Conservation (phyloP, 805 yeast species). For the Candida multigemmis region DNA sequence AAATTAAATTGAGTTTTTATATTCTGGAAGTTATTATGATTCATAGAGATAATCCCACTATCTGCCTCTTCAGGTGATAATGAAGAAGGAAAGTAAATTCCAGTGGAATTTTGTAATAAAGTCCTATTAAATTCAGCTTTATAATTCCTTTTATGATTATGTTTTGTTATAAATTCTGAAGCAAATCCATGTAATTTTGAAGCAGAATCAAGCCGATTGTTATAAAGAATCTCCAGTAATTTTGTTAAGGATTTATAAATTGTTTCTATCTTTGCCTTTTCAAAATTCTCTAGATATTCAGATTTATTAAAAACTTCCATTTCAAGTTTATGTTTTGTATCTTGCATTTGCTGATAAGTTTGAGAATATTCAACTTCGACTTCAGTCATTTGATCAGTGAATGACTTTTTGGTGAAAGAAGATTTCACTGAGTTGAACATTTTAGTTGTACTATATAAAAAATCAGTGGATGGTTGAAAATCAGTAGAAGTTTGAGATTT, state of each 20-base stretch:
- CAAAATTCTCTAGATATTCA: conserved; percentile 22
- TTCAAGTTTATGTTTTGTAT: conserved; percentile 20
- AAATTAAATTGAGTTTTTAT: conserved; percentile 27
- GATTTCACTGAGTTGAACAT: conserved; percentile 24
- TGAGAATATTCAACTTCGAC: conserved; percentile 23
- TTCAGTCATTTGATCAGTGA: conserved; percentile 15
- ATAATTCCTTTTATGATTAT: conserved; percentile 11
- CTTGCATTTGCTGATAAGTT: conserved; percentile 24
- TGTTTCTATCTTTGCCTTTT: conserved; percentile 21
- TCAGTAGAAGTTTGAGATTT: not conserved
- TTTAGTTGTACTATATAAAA: conserved; percentile 19
- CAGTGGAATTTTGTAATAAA: conserved; percentile 19
- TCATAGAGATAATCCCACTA: conserved; percentile 13
- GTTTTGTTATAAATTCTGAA: conserved; percentile 8
- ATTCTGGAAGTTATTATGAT: conserved; percentile 27
- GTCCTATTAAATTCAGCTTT: conserved; percentile 14
- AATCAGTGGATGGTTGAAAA: no score
- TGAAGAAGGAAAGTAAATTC: conserved; percentile 29
- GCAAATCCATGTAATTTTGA: conserved; percentile 15
- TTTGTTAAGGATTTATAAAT: conserved; percentile 22
- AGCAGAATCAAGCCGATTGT: conserved; percentile 15
- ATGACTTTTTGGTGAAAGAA: conserved; percentile 19
- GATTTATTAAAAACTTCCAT: conserved; percentile 12
- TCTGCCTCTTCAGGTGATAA: conserved; percentile 17
- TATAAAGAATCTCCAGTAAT: conserved; percentile 23